Evolutionary conservation across 2,329 filamentous ascomycete species (phyloP), one percentile per base, ranked within the genome.

Genomic region (Periglandula ipomoeae): DNA sequence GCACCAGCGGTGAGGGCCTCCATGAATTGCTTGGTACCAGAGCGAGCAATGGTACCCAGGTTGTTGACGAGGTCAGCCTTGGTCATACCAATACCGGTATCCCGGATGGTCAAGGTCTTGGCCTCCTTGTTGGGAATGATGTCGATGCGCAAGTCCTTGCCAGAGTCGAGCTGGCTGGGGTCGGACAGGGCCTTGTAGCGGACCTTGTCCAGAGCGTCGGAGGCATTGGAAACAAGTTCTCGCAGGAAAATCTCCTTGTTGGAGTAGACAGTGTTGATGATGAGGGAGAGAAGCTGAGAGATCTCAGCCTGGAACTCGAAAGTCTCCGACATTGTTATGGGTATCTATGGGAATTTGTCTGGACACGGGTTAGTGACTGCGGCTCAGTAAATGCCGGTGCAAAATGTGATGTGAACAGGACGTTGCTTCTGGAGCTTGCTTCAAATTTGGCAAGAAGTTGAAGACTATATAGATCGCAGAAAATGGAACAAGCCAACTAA

Each of bases 301-400:
- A 98, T 98, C 87, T 98, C 93, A 86, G 93, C 93, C 86, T 98
- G 93, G 81, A 97, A 98, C 86, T 97, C 91, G 78, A 98, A 98
- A 62, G 90, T 96, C 80, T 97, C 90, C 73, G 89, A 74, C 88
- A 95, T 95, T 70, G 70, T 87, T 73, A 67, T 66, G 71, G 68
- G 61, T 69, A 68, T 68, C 62, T 64, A 64, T 55, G 46, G 8
- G 44, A 27, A 49, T 50, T 56, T 56, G 58, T 61, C 51, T 52
- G 15, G 15, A 15, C 9, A 15, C 5, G 30, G 11, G 30, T 32
- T 32, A 32, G 30, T 32, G 2, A 7, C 10, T 11, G 30, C 9
- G 15, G 30, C n/a, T n/a, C 30, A 32, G 15, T 15, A 32, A 8
- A 32, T 15, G 5, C 30, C 30, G 15, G 3, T 8, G 17, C 10